Base-by-base conservation (phyloP, 176 grass and related monocot species). In the Triticum aestivum region DNA sequence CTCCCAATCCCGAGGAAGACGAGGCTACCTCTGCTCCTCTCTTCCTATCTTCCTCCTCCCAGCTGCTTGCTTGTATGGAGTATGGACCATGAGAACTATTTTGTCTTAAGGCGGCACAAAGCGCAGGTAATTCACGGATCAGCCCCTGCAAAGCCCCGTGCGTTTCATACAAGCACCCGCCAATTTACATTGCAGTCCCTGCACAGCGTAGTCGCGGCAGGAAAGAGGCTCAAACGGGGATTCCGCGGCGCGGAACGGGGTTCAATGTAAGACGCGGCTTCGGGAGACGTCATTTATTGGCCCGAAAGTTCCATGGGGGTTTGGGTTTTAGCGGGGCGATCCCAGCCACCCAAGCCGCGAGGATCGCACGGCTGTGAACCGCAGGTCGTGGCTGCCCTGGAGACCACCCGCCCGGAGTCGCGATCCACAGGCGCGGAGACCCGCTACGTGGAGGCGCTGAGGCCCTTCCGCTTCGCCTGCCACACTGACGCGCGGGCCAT, bases 341-440 rank as follows among this genome's bases (percentile, higher is more conserved):
- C 38, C 1, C 34, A 9, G 61, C 89, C 89, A 88, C 91, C 61
- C n/a, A 29, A 32, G 5, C 5, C 9, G 0, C 0, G 0, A 21
- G 3, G 77, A 90, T 87, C 87, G 4, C 63, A 86, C 89, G 85
- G 77, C 15, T 1, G 4, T 0, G 0, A 32, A 1, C 0, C 0
- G 11, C 2, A 0, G 77, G 9, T 63, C 91, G 95, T 93, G 89
- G 89, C 79, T 38, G 61, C 39, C 8, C 27, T 13, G 29, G 62
- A 65, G 82, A 89, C 93, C 95, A 85, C 78, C 82, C 72, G 83
- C 32, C 11, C 32, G 65, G 27, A 39, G 81, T 49, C 32, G 85
- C 70, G 82, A 95, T 90, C 95, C 81, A 87, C 83, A 95, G 93
- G 93, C 69, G 47, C 13, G 13, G 83, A 86, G 45, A 14, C 4